Conservation (phyloP, 1,139 yeast genomes). For the Lodderomyces theae region DNA sequence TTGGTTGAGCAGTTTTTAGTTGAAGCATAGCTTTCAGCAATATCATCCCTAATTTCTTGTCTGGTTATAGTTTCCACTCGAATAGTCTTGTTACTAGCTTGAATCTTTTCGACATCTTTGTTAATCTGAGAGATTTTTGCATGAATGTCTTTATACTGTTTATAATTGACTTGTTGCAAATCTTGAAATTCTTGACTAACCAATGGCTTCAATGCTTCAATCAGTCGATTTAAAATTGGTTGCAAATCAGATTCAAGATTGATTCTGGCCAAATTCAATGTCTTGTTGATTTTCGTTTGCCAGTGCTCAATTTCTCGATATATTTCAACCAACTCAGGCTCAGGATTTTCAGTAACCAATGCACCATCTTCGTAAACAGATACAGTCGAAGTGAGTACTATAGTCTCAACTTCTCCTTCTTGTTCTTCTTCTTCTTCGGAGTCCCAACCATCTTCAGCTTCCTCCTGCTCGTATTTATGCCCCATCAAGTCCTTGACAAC, state of each 20-base stretch:
- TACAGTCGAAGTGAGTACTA: conserved; percentile 30
- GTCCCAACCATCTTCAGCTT: conserved; percentile 16
- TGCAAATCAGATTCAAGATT: conserved; percentile 42
- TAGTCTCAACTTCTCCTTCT: too few relatives aligned
- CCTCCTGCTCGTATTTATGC: conserved; percentile 8
- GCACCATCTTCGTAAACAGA: conserved; percentile 19
- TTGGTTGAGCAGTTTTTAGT: conserved; percentile 32
- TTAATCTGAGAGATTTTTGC: conserved; percentile 48
- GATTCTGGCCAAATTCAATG: conserved; percentile 40
- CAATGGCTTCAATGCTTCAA: conserved; percentile 32
- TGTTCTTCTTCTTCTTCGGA: conserved; percentile 18
- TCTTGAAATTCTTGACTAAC: conserved; percentile 40
- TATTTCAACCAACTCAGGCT: conserved; percentile 13
- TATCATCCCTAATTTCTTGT: conserved; percentile 56
- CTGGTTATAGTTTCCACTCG: conserved; percentile 43
- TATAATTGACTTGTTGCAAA: conserved; percentile 42
- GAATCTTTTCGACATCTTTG: conserved; percentile 45
- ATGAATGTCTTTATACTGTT: conserved; percentile 46
- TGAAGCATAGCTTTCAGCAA: conserved; percentile 36
- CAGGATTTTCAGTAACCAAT: conserved; percentile 5
- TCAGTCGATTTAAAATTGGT: conserved; percentile 31
- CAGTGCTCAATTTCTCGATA: conserved; percentile 31
- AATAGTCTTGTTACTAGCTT: conserved; percentile 34
- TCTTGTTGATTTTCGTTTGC: conserved; percentile 37
- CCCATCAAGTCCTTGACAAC: conserved; percentile 23